Percentiles rank a stretch among this genome's conserved stretches.
phyloP scores from a whole-genome alignment of 139 green algal genomes.

The Volvox africanus region DNA sequence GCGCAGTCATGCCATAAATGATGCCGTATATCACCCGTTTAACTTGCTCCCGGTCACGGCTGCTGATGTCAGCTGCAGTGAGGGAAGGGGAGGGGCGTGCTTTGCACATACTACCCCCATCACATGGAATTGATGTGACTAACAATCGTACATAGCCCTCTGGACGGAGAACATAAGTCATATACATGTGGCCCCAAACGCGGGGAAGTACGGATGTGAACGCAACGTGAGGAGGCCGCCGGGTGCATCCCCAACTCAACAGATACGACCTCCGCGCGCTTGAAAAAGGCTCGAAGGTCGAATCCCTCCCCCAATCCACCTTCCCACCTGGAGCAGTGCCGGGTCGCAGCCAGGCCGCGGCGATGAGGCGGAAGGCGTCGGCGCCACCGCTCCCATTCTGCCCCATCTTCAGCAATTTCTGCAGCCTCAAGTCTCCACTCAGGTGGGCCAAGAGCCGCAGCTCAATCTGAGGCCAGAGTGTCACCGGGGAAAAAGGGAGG shows the following conservation, averaged over 20 bases:
- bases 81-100: no score
- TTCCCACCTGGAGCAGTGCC: neutral
- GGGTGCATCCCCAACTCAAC: no score
- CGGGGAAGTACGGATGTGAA: no score
- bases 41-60: constrained; percentile 67
- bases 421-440: constrained; percentile 60
- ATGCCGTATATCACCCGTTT: constrained; percentile 79
- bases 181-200: no score
- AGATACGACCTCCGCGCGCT: no score
- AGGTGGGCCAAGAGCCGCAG: constrained; percentile 78
- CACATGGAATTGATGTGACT: no score
- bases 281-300: no score
- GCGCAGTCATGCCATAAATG: constrained; percentile 67
- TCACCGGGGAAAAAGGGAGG: neutral
- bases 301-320: neutral
- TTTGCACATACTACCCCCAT: no score
- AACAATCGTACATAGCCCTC: no score
- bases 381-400: constrained; percentile 16
- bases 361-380: constrained; percentile 74
- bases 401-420: constrained; percentile 50
- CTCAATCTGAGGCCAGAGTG: constrained; percentile 62
- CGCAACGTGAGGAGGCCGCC: no score
- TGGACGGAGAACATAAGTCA: no score
- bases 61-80: constrained; percentile 29
- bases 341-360: constrained; percentile 35